Evolutionary conservation across 345 rosid species (phyloP), one percentile per base, ranked within the genome.

Genomic region (Lagerstroemia speciosa): DNA sequence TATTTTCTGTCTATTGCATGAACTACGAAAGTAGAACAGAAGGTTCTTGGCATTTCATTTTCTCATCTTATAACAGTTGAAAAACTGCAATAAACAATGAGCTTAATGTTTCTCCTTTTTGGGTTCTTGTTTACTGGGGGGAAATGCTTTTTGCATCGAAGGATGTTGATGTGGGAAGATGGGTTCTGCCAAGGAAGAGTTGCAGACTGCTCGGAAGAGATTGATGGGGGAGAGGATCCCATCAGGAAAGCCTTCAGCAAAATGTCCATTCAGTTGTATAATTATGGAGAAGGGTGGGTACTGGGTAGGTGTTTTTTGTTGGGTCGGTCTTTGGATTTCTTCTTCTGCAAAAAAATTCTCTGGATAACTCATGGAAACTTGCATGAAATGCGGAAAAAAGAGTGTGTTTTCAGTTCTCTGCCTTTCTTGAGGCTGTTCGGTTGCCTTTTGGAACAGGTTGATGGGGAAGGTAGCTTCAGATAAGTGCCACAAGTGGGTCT

Each of bases 241-340:
- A 95, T 94, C 76, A 82, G 91, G 76, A 91, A 88, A 83, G 89
- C 99, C 66, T 94, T 94, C 96, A 89, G 99, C 99, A 94, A 91
- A 83, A 91, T 94, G 97, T 91, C 99, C 71, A 94, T 94, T 77
- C 99, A 94, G 86, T 79, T 94, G 80, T 94, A 94, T 85, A 94
- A 94, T 83, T 94, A 94, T 86, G 96, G 99, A 94, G 99, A 94
- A 94, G 99, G 99, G 99, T 94, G 96, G 99, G 99, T 94, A 81
- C 84, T 93, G 78, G 97, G 99, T 89, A 88, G 90, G 96, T 91
- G 85, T 75, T 76, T 68, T 38, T 40, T 57, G 60, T 60, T 33
- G 52, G 36, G 53, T 58, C 65, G 62, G 27, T 4, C 69, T 67
- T 77, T 78, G 60, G 67, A 61, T 58, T 74, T 43, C n/a, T 36